Evolutionary conservation across 257 asterid genomes (phyloP).

Genomic region (Solanum tarijense): DNA sequence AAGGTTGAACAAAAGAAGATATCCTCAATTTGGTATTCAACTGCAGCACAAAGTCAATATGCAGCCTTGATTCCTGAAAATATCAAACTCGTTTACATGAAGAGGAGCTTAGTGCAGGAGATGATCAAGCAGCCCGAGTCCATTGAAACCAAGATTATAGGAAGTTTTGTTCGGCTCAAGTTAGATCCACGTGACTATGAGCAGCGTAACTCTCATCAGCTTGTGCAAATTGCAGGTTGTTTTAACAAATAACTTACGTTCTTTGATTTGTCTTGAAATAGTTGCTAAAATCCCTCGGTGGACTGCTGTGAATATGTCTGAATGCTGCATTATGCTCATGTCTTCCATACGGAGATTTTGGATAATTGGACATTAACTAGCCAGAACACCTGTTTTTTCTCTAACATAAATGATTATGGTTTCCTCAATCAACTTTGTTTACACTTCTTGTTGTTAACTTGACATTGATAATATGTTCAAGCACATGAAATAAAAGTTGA

Average conservation of each 20-base stretch:
- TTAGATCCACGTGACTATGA: slow-evolving; percentile 31
- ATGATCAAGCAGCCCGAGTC: slow-evolving; percentile 44
- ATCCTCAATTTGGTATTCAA: not conserved
- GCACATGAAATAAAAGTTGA: not conserved
- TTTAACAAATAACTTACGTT: not conserved
- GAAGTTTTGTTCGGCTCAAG: slow-evolving; percentile 58
- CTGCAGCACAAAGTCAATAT: slow-evolving; percentile 23
- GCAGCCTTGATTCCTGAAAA: slow-evolving; percentile 59
- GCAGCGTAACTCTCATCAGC: slow-evolving; percentile 37
- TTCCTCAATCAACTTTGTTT: not conserved
- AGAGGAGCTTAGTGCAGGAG: slow-evolving; percentile 46
- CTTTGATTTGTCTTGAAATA: not conserved
- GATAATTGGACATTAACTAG: not conserved
- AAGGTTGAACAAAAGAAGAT: not conserved
- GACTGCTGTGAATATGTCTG: not conserved
- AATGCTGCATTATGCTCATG: not conserved
- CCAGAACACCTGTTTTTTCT: not conserved
- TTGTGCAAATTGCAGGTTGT: slow-evolving; percentile 71
- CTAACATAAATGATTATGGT: not conserved
- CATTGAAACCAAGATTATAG: slow-evolving; percentile 55
- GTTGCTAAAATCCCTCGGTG: not conserved
- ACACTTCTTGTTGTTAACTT: not conserved
- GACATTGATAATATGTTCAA: not conserved
- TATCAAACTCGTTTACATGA: slow-evolving; percentile 67
- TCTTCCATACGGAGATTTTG: not conserved